These are phyloP conservation scores for Capsicum pubescens DNA, from an alignment of 257 asterid species.

Conservation along the genomic window DNA sequence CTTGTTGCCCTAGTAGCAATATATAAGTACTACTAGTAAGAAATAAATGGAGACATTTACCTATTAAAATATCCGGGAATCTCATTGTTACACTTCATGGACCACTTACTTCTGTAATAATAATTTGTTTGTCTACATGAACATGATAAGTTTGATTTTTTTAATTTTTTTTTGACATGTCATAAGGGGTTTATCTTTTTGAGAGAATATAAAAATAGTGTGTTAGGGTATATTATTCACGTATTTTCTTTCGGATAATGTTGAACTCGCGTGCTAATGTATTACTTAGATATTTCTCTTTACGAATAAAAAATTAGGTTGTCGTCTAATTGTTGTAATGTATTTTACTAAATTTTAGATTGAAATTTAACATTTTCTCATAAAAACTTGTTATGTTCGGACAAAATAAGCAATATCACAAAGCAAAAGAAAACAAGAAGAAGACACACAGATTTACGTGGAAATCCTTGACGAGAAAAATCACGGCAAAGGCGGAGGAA, in stretches of 20 bases:
- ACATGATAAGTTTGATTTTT: neutral
- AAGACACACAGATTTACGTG: too few species aligned
- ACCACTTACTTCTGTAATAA: neutral
- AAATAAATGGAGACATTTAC: neutral
- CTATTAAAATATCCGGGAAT: neutral
- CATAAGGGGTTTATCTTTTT: neutral
- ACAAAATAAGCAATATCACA: too few species aligned
- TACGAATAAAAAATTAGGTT: neutral
- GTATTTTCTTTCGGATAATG: constrained; percentile 31
- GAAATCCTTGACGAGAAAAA: too few species aligned
- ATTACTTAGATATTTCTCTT: neutral
- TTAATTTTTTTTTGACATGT: neutral
- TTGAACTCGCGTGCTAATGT: neutral
- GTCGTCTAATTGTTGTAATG: neutral
- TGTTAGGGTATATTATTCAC: too few species aligned
- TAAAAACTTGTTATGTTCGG: neutral
- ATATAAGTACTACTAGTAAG: neutral
- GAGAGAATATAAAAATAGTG: too few species aligned
- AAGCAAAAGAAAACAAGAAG: too few species aligned
- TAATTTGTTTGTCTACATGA: neutral
- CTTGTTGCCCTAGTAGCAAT: constrained; percentile 7
- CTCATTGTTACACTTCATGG: constrained; percentile 5
- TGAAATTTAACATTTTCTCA: neutral
- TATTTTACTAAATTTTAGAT: neutral
- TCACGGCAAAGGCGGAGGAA: too few species aligned